These are phyloP conservation scores for Alternaria brassicae DNA, from an alignment of 2,329 filamentous ascomycete genomes.

Conservation along the genomic window DNA sequence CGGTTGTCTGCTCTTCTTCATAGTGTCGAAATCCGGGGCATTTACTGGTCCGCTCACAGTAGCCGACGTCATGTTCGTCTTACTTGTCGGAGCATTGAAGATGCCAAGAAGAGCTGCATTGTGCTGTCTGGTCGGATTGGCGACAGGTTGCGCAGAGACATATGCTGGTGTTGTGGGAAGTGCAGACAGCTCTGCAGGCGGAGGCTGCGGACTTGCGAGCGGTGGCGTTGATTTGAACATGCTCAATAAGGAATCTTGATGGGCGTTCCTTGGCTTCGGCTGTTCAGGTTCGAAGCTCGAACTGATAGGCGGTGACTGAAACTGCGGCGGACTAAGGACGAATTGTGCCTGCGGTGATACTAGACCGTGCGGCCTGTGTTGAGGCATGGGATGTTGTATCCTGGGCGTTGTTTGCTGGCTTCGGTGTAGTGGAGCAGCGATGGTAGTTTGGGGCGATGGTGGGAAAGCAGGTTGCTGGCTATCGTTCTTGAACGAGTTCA, in stretches of 20 bases:
- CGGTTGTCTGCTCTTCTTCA: conserved; percentile 42
- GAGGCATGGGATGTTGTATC: conserved; percentile 30
- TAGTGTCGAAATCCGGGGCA: conserved; percentile 51
- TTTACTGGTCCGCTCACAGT: conserved; percentile 54
- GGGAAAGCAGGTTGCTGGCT: conserved; percentile 29
- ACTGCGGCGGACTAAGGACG: conserved; percentile 38
- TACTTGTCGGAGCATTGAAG: conserved; percentile 26
- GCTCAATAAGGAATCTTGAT: conserved; percentile 56
- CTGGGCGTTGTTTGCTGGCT: conserved; percentile 32
- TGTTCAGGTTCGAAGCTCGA: conserved; percentile 37
- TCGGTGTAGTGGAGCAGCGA: conserved; percentile 23
- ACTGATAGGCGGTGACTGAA: conserved; percentile 38
- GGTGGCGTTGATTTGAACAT: conserved; percentile 51
- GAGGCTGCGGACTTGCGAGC: conserved; percentile 40
- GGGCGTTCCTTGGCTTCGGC: conserved; percentile 49
- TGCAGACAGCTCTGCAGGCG: conserved; percentile 57
- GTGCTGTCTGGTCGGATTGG: conserved; percentile 20
- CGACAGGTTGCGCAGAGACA: conserved; percentile 28
- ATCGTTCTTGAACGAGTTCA: conserved; percentile 63
- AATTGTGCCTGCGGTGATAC: conserved; percentile 35
- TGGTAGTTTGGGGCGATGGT: conserved; percentile 14
- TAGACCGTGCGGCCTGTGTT: conserved; percentile 33
- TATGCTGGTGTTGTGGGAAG: conserved; percentile 51
- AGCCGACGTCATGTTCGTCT: conserved; percentile 46
- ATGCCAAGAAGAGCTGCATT: conserved; percentile 32